Evolutionary conservation across 129 eudicot genomes (phyloP).

Genomic region (Silybum marianum): DNA sequence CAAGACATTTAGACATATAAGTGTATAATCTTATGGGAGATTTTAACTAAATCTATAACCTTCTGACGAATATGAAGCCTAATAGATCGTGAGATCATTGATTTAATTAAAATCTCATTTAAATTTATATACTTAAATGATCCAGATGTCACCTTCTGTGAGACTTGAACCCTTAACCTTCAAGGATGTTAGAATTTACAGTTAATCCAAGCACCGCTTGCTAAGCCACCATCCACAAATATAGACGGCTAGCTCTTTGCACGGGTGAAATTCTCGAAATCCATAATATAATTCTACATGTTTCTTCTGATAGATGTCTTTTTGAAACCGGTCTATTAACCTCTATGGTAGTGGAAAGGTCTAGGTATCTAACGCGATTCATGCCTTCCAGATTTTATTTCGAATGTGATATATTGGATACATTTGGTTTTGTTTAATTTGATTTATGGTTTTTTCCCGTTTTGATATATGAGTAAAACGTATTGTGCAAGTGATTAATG

Average conservation of each 20-base stretch:
- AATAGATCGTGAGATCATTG: background rate
- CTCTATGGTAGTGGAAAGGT: too few relatives aligned
- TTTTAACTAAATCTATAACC: background rate
- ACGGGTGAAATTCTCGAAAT: background rate
- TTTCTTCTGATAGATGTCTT: background rate
- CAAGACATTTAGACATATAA: too few relatives aligned
- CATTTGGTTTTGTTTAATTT: background rate
- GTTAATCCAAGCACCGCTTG: background rate
- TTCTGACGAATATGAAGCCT: background rate
- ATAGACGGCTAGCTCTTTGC: conserved; percentile 1
- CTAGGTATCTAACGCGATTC: background rate
- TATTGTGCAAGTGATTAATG: conserved; percentile 1
- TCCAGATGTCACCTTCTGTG: background rate
- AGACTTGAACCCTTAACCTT: background rate
- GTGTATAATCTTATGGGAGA: too few relatives aligned
- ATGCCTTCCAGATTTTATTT: too few relatives aligned
- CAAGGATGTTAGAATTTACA: background rate
- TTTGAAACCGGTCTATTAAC: background rate
- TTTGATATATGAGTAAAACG: background rate
- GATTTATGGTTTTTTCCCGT: background rate
- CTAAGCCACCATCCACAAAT: background rate
- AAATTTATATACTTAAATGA: background rate
- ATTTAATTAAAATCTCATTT: too few relatives aligned
- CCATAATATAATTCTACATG: conserved; percentile 3
- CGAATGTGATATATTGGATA: background rate